Conservation (phyloP, 1,139 yeast species). For the Meyerozyma carpophila region DNA sequence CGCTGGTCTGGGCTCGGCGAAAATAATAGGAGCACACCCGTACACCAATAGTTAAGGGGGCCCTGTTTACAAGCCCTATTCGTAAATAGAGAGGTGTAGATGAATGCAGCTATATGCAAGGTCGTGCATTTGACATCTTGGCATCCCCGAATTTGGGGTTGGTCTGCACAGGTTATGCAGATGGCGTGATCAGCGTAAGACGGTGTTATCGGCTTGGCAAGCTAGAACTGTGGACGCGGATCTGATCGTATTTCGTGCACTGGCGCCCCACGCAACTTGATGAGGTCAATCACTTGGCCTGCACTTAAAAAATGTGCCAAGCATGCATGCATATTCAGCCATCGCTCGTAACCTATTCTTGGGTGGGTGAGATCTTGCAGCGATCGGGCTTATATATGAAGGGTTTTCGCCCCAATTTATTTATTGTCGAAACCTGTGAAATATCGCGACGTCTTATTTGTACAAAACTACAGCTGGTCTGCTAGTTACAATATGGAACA, state of each 20-base stretch:
- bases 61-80: neutral
- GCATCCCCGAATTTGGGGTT: neutral
- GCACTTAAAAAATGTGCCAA: neutral
- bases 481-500: neutral
- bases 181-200: neutral
- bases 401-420: neutral
- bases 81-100: constrained; percentile 1
- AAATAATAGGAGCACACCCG: neutral
- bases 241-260: neutral
- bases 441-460: neutral
- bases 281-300: neutral
- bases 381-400: neutral
- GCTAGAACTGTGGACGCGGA: neutral
- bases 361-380: constrained; percentile 1
- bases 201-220: neutral
- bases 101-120: neutral
- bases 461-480: neutral
- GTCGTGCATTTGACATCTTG: constrained; percentile 1
- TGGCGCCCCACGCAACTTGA: too few species aligned
- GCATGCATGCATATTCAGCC: neutral
- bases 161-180: neutral
- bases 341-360: neutral
- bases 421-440: neutral
- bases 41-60: neutral
- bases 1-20: neutral